Percentiles rank a stretch among this genome's conserved stretches.
Evolutionary conservation across 2,329 filamentous ascomycete genomes (phyloP).

Genomic region (Paraphaeosphaeria sporulosa): DNA sequence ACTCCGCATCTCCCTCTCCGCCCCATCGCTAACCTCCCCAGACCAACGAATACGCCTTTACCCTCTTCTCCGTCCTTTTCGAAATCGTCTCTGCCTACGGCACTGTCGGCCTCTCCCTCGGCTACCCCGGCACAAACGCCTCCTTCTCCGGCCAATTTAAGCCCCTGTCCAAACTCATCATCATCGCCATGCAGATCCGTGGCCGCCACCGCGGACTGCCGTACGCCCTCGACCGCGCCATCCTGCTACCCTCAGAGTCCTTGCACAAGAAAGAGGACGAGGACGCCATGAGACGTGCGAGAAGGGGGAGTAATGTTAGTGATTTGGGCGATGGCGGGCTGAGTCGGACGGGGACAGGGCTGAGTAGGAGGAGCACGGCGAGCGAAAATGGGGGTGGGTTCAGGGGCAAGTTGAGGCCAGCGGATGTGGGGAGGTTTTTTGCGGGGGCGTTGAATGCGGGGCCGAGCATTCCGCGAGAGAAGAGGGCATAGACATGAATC

Average conservation of each 20-base stretch:
- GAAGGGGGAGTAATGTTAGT: constrained; percentile 35
- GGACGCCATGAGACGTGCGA: constrained; percentile 56
- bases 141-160: constrained; percentile 86
- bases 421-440: constrained; percentile 30
- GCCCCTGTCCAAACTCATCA: constrained; percentile 70
- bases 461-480: constrained; percentile 37
- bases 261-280: constrained; percentile 66
- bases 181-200: constrained; percentile 72
- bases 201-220: constrained; percentile 71
- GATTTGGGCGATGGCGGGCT: constrained; percentile 25
- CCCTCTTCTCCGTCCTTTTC: constrained; percentile 56
- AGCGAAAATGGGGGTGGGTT: constrained; percentile 15
- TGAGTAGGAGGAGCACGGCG: constrained; percentile 16
- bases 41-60: constrained; percentile 61
- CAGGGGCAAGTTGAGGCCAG: constrained; percentile 11
- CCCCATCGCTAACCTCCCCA: not conserved
- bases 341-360: constrained; percentile 29
- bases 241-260: constrained; percentile 71
- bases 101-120: constrained; percentile 89
- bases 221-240: constrained; percentile 73
- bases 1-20: not conserved
- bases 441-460: constrained; percentile 40
- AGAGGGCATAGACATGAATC: constrained; percentile 14
- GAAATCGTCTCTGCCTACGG: constrained; percentile 63
- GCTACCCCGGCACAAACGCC: constrained; percentile 77